These are phyloP conservation scores for Tulasnella sp. DNA, from an alignment of 768 basidiomycete species.

Conservation along the genomic window DNA sequence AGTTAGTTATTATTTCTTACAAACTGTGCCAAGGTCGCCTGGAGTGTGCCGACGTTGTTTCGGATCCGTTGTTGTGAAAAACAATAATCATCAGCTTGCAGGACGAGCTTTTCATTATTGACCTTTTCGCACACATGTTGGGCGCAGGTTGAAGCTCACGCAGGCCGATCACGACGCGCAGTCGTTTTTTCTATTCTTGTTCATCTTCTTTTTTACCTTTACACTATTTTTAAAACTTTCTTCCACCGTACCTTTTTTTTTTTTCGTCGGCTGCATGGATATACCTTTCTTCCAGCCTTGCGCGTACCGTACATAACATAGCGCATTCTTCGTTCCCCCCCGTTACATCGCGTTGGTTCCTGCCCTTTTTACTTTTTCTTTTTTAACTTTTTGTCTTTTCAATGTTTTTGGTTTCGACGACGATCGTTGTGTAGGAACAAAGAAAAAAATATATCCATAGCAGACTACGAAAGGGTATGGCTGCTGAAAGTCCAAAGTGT, in stretches of 20 bases:
- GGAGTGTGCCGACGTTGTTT: constrained; percentile 21
- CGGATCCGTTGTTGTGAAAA: constrained; percentile 17
- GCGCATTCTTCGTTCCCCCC: constrained; percentile 15
- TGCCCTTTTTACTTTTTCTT: constrained; percentile 2
- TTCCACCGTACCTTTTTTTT: background rate
- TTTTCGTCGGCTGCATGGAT: background rate
- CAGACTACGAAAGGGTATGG: constrained; percentile 15
- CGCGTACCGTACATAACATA: background rate
- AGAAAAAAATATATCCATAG: constrained; percentile 13
- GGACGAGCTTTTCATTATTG: constrained; percentile 7
- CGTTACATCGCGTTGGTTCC: background rate
- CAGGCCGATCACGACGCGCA: constrained; percentile 11
- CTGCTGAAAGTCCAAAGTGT: background rate
- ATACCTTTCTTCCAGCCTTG: background rate
- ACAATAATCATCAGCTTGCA: constrained; percentile 16
- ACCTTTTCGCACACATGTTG: constrained; percentile 9
- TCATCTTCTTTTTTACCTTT: constrained; percentile 17
- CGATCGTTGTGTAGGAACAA: background rate
- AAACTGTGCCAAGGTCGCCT: constrained; percentile 11
- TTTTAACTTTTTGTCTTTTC: background rate
- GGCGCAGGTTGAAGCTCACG: constrained; percentile 1
- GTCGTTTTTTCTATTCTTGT: constrained; percentile 19
- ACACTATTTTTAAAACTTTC: constrained; percentile 6
- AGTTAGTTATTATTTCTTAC: constrained; percentile 4
- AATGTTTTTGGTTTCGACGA: background rate